A percentile compares a stretch with the other conserved stretches of the same genome.
Evolutionary conservation across 2,329 filamentous ascomycete species (phyloP).

Genomic region (Colletotrichum sojae): DNA sequence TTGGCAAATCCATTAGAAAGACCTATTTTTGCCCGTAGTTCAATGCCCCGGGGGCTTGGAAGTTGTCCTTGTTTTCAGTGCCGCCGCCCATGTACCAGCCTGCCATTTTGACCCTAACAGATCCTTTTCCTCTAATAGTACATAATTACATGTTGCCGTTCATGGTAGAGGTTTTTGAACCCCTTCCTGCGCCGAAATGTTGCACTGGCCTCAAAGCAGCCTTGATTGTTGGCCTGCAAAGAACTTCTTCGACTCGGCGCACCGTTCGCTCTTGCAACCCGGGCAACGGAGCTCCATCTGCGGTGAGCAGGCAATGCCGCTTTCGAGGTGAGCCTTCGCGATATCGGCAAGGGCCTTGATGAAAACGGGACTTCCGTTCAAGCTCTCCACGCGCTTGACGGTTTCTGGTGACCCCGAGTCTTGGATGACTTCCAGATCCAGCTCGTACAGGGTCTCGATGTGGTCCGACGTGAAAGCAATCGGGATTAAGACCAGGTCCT

Average conservation of each 20-base stretch:
- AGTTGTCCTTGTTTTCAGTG: slow-evolving; percentile 19
- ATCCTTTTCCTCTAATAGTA: slow-evolving; percentile 25
- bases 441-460: slow-evolving; percentile 95
- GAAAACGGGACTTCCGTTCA: slow-evolving; percentile 93
- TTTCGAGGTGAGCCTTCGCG: slow-evolving; percentile 83
- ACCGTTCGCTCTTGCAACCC: slow-evolving; percentile 91
- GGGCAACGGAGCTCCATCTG: slow-evolving; percentile 96
- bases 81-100: neutral
- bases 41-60: no score
- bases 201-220: slow-evolving; percentile 21
- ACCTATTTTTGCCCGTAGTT: neutral
- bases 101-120: slow-evolving; percentile 27
- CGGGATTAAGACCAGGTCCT: slow-evolving; percentile 90
- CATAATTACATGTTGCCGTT: slow-evolving; percentile 25
- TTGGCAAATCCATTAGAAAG: no score
- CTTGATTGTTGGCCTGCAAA: slow-evolving; percentile 61
- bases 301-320: slow-evolving; percentile 76
- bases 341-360: slow-evolving; percentile 91
- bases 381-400: slow-evolving; percentile 90
- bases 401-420: slow-evolving; percentile 83
- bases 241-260: slow-evolving; percentile 81
- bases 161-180: neutral
- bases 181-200: slow-evolving; percentile 19
- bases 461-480: slow-evolving; percentile 99
- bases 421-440: slow-evolving; percentile 95